A percentile compares a stretch with the other conserved stretches of the same genome.
Conservation (phyloP, 2,329 filamentous ascomycete species). For the Clarireedia hainanense region DNA sequence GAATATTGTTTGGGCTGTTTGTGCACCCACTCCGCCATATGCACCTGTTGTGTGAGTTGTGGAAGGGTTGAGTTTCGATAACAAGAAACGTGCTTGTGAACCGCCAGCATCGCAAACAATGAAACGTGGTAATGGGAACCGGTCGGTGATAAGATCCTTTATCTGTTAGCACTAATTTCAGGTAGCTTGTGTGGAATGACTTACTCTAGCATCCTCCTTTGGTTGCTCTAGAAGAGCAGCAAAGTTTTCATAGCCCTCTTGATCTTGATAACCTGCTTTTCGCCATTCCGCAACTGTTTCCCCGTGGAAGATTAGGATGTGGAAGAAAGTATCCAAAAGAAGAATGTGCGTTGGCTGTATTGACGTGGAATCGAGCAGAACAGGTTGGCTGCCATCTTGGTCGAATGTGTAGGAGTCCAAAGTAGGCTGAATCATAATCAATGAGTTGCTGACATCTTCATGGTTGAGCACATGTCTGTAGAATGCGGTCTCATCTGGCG, state of each 20-base stretch:
- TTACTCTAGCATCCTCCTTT: conserved; percentile 90
- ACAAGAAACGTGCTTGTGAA: conserved; percentile 91
- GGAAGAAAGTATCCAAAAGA: conserved; percentile 96
- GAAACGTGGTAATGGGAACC: conserved; percentile 96
- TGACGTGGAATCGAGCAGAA: conserved; percentile 91
- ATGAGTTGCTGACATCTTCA: conserved; percentile 91
- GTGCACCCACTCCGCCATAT: conserved; percentile 77
- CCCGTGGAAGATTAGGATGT: conserved; percentile 98
- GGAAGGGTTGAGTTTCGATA: conserved; percentile 95
- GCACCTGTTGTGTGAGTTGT: conserved; percentile 92
- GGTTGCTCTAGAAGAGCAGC: conserved; percentile 78
- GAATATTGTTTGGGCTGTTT: conserved; percentile 95
- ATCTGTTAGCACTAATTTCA: conserved; percentile 14
- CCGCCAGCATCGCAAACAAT: conserved; percentile 98
- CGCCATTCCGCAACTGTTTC: conserved; percentile 98
- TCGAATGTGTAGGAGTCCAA: conserved; percentile 96
- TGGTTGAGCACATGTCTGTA: conserved; percentile 95
- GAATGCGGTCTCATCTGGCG: conserved; percentile 97
- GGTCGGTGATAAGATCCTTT: conserved; percentile 90
- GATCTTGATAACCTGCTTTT: conserved; percentile 95
- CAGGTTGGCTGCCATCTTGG: conserved; percentile 83
- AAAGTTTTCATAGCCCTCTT: conserved; percentile 98
- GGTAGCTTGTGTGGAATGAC: conserved; percentile 28
- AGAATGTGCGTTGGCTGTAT: conserved; percentile 93
- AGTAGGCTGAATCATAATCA: conserved; percentile 98